Evolutionary conservation across 1,139 yeast species (phyloP).

Genomic region (Yamadazyma spencermartinsiae): DNA sequence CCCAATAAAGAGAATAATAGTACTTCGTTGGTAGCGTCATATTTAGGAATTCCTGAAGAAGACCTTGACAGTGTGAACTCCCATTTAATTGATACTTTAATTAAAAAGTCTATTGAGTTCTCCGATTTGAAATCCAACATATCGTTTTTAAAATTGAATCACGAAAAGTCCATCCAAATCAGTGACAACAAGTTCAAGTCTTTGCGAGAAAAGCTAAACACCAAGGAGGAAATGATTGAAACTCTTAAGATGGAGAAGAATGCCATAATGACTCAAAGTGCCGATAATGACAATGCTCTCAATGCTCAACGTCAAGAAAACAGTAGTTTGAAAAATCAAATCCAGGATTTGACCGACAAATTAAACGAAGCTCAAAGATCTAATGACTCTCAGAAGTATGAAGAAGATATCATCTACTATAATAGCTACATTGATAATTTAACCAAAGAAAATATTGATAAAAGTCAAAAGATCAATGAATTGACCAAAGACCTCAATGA

Average conservation of each 20-base stretch:
- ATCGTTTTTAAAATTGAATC: conserved; percentile 49
- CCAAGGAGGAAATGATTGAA: conserved; percentile 26
- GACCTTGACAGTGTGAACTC: conserved; percentile 22
- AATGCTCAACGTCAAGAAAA: conserved; percentile 23
- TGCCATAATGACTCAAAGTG: conserved; percentile 24
- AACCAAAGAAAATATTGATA: conserved; percentile 50
- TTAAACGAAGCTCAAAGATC: conserved; percentile 16
- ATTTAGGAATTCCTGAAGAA: conserved; percentile 32
- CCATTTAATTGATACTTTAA: conserved; percentile 33
- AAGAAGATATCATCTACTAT: conserved; percentile 47
- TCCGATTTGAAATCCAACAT: conserved; percentile 53
- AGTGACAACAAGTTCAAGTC: conserved; percentile 20
- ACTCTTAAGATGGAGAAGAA: conserved; percentile 29
- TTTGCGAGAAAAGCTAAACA: conserved; percentile 28
- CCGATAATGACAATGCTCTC: conserved; percentile 12
- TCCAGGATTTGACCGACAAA: conserved; percentile 19
- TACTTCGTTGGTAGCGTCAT: conserved; percentile 22
- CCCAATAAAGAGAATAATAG: conserved; percentile 8
- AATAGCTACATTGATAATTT: conserved; percentile 54
- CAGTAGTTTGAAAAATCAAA: conserved; percentile 21
- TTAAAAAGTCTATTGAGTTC: conserved; percentile 46
- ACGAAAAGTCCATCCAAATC: conserved; percentile 52
- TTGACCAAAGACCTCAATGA: conserved; percentile 39
- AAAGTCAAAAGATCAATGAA: conserved; percentile 38
- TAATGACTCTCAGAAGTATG: conserved; percentile 15